Percentiles rank a stretch among this genome's conserved stretches.
Conservation (phyloP, 2,329 filamentous ascomycete species). For the Penicillium sclerotiorum region DNA sequence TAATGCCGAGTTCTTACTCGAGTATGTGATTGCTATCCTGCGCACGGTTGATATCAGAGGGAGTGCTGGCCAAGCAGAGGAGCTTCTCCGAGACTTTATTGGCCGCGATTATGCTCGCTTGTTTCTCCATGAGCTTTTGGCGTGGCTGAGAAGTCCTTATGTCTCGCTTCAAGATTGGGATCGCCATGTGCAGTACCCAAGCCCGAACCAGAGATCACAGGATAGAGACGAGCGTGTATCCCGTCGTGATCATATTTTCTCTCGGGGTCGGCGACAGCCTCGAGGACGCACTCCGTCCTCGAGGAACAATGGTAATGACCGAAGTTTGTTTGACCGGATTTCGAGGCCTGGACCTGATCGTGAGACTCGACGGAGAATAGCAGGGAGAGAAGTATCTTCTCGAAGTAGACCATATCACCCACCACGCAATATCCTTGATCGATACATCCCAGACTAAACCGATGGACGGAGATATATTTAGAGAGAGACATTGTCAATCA, state of each 20-base stretch:
- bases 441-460: conserved; percentile 39
- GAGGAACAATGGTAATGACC: conserved; percentile 15
- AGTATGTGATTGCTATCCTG: conserved; percentile 82
- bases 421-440: conserved; percentile 31
- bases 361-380: background rate
- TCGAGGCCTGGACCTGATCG: conserved; percentile 25
- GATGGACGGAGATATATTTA: no score
- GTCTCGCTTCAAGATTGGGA: conserved; percentile 76
- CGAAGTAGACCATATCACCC: conserved; percentile 1
- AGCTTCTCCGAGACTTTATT: conserved; percentile 76
- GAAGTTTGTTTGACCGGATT: conserved; percentile 26
- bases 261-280: conserved; percentile 5
- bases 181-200: conserved; percentile 70
- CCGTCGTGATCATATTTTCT: conserved; percentile 7
- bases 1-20: conserved; percentile 81
- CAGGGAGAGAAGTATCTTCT: background rate
- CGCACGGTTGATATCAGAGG: conserved; percentile 81
- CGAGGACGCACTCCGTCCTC: conserved; percentile 25
- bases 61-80: conserved; percentile 75
- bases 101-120: conserved; percentile 72
- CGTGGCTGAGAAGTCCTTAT: conserved; percentile 82
- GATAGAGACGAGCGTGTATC: conserved; percentile 3
- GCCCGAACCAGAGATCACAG: conserved; percentile 12
- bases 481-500: no score
- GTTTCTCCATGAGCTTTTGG: conserved; percentile 81